A percentile compares a stretch with the other conserved stretches of the same genome.
phyloP scores from a whole-genome alignment of 768 basidiomycete genomes.

The Gelatoporia subvermispora region DNA sequence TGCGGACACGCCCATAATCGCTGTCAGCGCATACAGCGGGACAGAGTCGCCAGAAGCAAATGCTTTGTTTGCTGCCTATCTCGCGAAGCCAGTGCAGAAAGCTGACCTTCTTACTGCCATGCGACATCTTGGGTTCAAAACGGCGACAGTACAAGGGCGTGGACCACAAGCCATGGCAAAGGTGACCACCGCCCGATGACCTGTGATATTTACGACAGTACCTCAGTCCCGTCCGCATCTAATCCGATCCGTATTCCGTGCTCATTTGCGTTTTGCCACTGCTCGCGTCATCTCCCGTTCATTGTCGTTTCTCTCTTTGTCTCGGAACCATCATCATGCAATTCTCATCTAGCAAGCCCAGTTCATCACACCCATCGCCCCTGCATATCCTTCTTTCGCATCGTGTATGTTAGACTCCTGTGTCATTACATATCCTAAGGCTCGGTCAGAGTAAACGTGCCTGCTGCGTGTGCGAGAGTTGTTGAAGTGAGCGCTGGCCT shows the following conservation, averaged over 20 bases:
- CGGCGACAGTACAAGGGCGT: conserved; percentile 54
- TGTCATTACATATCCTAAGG: conserved; percentile 18
- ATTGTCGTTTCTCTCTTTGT: conserved; percentile 9
- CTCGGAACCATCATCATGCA: conserved; percentile 13
- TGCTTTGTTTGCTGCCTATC: conserved; percentile 72
- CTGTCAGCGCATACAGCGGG: conserved; percentile 84
- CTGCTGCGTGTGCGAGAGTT: too few relatives aligned
- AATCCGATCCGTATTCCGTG: conserved; percentile 8
- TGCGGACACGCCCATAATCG: conserved; percentile 86
- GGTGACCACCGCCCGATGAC: conserved; percentile 14
- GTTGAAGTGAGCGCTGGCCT: too few relatives aligned
- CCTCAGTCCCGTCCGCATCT: conserved; percentile 4
- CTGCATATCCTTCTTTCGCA: conserved; percentile 13
- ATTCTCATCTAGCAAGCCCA: conserved; percentile 8
- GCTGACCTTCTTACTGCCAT: conserved; percentile 74
- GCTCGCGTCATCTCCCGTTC: conserved; percentile 14
- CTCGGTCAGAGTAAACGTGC: background rate
- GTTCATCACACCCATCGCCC: conserved; percentile 13
- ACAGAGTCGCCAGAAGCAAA: conserved; percentile 58
- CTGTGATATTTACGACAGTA: conserved; percentile 9
- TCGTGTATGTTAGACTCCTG: conserved; percentile 26
- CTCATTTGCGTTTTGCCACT: conserved; percentile 13
- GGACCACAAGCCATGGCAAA: conserved; percentile 9
- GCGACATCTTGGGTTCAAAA: conserved; percentile 89
- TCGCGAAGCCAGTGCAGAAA: conserved; percentile 89